Percentiles rank a stretch among this genome's conserved stretches.
Conservation (phyloP, 148 eudicot genomes). For the Persicaria maculosa region DNA sequence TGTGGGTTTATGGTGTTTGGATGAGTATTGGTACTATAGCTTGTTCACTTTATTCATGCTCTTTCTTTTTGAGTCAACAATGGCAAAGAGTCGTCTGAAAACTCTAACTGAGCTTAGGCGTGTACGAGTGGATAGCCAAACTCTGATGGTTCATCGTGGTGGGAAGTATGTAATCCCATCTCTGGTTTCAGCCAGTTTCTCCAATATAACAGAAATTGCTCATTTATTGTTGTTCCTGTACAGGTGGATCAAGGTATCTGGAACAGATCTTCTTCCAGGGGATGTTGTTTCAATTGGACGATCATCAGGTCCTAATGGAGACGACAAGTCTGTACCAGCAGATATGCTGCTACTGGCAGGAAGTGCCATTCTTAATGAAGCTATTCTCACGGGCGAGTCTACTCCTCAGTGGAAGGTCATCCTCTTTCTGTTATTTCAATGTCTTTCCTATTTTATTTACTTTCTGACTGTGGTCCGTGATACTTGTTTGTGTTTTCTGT, state of each 20-base stretch:
- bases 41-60: constrained; percentile 91
- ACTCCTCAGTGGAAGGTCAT: constrained; percentile 99
- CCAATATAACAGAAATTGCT: constrained; percentile 4
- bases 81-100: constrained; percentile 94
- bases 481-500: background rate
- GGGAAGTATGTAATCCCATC: constrained; percentile 65
- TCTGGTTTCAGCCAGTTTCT: constrained; percentile 7
- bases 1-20: constrained; percentile 98
- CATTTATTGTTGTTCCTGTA: constrained; percentile 5
- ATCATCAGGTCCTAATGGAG: constrained; percentile 71
- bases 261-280: constrained; percentile 93
- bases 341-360: constrained; percentile 95
- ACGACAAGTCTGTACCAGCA: constrained; percentile 91
- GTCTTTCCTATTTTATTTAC: background rate
- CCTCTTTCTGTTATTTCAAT: constrained; percentile 19
- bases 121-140: constrained; percentile 87
- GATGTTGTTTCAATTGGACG: constrained; percentile 98
- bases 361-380: constrained; percentile 95
- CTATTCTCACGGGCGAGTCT: constrained; percentile 97
- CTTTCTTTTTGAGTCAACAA: constrained; percentile 96
- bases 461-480: background rate
- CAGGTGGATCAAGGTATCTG: constrained; percentile 89
- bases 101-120: constrained; percentile 97
- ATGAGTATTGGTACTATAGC: constrained; percentile 97
- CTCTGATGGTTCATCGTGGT: constrained; percentile 83